Conservation (phyloP, 176 grass and related monocot species). For the Calamus simplicifolius region DNA sequence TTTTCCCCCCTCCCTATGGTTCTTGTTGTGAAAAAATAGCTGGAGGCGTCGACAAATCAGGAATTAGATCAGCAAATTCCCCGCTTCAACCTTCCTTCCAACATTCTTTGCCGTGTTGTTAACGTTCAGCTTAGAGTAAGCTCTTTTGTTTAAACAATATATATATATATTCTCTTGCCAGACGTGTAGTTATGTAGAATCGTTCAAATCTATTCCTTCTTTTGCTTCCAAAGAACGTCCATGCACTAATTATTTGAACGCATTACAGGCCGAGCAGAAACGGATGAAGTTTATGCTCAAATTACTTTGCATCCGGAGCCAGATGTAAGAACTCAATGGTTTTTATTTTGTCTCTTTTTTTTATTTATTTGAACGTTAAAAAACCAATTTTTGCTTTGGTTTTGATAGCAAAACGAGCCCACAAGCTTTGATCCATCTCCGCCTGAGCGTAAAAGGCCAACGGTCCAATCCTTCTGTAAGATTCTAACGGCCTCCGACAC, state of each 20-base stretch:
- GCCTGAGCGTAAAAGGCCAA: too few species aligned
- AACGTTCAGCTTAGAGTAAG: conserved; percentile 79
- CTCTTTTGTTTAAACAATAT: background rate
- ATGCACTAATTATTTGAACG: background rate
- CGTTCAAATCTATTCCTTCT: background rate
- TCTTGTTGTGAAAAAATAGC: conserved; percentile 21
- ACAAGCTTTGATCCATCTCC: too few species aligned
- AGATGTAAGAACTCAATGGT: conserved; percentile 36
- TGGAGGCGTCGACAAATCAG: conserved; percentile 55
- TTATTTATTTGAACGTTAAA: too few species aligned
- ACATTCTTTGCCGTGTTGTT: conserved; percentile 88
- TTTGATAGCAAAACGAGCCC: too few species aligned
- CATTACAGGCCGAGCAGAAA: conserved; percentile 69
- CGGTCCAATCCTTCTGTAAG: too few species aligned
- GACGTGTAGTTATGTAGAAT: too few species aligned
- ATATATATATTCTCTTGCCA: too few species aligned
- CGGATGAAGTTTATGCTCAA: conserved; percentile 94
- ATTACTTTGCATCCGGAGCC: conserved; percentile 67
- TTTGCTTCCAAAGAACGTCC: background rate
- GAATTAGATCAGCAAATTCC: conserved; percentile 35
- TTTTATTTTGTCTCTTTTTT: background rate
- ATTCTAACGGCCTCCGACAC: too few species aligned
- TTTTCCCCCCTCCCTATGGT: too few species aligned
- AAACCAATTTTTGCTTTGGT: too few species aligned
- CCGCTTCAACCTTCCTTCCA: conserved; percentile 68